phyloP scores from a whole-genome alignment of 1,139 yeast species.

The Yamadazyma jaroonii region DNA sequence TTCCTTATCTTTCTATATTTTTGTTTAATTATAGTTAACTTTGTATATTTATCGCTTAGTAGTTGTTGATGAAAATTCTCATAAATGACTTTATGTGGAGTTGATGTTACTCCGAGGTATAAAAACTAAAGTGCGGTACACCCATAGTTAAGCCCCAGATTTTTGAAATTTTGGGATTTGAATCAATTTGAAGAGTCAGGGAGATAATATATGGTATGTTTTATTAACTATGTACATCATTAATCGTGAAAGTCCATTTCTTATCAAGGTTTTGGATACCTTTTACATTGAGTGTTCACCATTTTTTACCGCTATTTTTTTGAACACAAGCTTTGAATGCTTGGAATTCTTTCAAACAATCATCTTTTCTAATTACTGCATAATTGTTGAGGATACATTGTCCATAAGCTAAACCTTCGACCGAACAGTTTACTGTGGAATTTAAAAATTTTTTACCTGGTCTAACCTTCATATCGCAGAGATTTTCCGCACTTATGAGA shows the following conservation, averaged over 20 bases:
- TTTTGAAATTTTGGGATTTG: too few relatives aligned
- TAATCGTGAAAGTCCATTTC: not conserved
- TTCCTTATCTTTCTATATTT: too few relatives aligned
- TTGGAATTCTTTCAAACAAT: constrained; percentile 57
- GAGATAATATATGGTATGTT: too few relatives aligned
- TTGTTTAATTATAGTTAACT: too few relatives aligned
- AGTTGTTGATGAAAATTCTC: not conserved
- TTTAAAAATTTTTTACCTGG: constrained; percentile 40
- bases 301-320: constrained; percentile 16
- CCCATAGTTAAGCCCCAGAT: not conserved
- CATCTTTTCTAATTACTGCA: constrained; percentile 51
- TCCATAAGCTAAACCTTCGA: constrained; percentile 54
- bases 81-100: constrained; percentile 1
- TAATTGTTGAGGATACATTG: constrained; percentile 58
- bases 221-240: not conserved
- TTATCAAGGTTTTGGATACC: too few relatives aligned
- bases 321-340: constrained; percentile 57
- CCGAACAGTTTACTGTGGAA: constrained; percentile 37
- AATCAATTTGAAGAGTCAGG: too few relatives aligned
- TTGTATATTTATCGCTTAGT: not conserved
- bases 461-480: constrained; percentile 22
- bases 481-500: not conserved
- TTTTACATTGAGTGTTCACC: too few relatives aligned
- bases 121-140: not conserved
- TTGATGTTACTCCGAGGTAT: not conserved